phyloP scores from a whole-genome alignment of 768 basidiomycete genomes.

The Podaxis rugospora region DNA sequence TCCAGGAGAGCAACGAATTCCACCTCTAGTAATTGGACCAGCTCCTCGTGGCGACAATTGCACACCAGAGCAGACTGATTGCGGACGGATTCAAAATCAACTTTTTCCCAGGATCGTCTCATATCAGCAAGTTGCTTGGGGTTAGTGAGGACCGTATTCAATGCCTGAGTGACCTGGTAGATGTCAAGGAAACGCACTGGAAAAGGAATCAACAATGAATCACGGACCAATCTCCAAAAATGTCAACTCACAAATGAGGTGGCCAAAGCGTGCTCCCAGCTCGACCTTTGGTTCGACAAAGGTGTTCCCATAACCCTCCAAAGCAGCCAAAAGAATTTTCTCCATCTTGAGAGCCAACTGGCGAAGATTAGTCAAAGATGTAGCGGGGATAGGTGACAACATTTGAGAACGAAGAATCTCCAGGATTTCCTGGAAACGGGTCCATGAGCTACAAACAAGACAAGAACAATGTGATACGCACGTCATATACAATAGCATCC shows the following conservation, averaged over 20 bases:
- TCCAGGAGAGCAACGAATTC: slow-evolving; percentile 81
- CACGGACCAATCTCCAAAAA: slow-evolving; percentile 12
- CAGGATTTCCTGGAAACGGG: slow-evolving; percentile 65
- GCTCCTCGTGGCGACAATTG: slow-evolving; percentile 88
- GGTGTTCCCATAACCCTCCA: slow-evolving; percentile 81
- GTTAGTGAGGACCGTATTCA: slow-evolving; percentile 84
- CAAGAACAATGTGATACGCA: slow-evolving; percentile 35
- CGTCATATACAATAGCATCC: slow-evolving; percentile 88
- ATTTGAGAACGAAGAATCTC: slow-evolving; percentile 83
- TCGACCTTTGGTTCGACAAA: slow-evolving; percentile 93
- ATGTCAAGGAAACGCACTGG: slow-evolving; percentile 89
- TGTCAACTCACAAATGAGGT: slow-evolving; percentile 71
- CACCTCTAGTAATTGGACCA: slow-evolving; percentile 79
- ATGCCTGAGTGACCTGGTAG: slow-evolving; percentile 86
- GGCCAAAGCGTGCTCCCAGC: slow-evolving; percentile 85
- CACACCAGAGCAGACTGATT: slow-evolving; percentile 92
- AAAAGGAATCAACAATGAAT: slow-evolving; percentile 12
- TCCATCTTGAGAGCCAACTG: slow-evolving; percentile 91
- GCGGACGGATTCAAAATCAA: slow-evolving; percentile 87
- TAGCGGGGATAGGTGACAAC: slow-evolving; percentile 67
- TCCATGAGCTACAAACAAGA: slow-evolving; percentile 13
- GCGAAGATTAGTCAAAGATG: slow-evolving; percentile 66
- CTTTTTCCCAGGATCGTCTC: slow-evolving; percentile 83
- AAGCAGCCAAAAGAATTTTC: slow-evolving; percentile 75
- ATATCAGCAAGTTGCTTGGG: slow-evolving; percentile 82